Base-by-base conservation (phyloP, 2,329 filamentous ascomycete species). In the Cordyceps cicadae region DNA sequence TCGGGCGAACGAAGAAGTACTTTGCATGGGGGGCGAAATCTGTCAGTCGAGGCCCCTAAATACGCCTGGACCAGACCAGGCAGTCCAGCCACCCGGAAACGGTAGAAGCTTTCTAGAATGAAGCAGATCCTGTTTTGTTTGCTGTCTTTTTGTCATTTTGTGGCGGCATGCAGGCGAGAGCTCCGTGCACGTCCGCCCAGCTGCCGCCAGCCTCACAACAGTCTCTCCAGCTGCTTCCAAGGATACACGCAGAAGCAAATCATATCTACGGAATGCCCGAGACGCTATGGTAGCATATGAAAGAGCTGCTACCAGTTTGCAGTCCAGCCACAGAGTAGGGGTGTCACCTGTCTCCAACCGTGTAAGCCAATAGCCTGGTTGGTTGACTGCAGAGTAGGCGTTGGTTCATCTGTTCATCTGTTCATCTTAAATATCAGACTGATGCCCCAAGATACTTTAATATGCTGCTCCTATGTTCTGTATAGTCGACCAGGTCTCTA, bases 81-180 rank as follows among this genome's bases (percentile, higher is more conserved):
- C 7, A 11, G 6, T 24, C 3, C 48, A 59, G 49, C 49, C 39
- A 52, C 26, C 12, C 1, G 49, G 11, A 11, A 37, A 11, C 9
- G 37, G 26, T 32, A 52, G 48, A 59, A 52, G 39, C 37, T 26
- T 59, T 59, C 49, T 52, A 46, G 56, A 46, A 53, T 19, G 48
- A 26, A 17, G 15, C 17, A n/a, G 26, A 52, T 59, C 48, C 48
- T 53, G 37, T 37, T 37, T 53, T 59, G 56, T 53, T 59, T 59
- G 56, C 56, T 51, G 7, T n/a, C n/a, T n/a, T n/a, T n/a, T n/a
- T 12, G 24, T 46, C 37, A n/a, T n/a, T 51, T 51, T 26, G 55
- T 58, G 55, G 46, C 46, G 19, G 19, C 46, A 3, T 46, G 32
- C 39, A 29, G 15, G 14, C 15, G 26, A 21, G 7, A 11, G 53